phyloP scores from a whole-genome alignment of 306 rosid species.

The Coriaria nepalensis region DNA sequence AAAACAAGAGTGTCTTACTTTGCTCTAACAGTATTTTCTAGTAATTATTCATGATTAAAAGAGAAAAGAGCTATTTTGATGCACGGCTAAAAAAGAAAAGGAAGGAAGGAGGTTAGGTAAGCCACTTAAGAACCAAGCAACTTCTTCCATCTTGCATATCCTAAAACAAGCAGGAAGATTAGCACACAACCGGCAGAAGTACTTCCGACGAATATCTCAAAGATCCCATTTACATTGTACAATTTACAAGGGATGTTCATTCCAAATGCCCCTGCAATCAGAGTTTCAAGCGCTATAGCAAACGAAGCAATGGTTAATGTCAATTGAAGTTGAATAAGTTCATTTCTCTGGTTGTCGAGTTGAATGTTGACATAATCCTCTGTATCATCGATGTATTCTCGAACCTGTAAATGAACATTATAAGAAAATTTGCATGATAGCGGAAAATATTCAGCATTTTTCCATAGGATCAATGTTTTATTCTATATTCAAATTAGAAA shows the following conservation, averaged over 20 bases:
- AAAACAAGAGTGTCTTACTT: too few relatives aligned
- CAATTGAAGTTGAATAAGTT: conserved; percentile 95
- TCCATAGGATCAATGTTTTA: too few relatives aligned
- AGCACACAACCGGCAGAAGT: conserved; percentile 26
- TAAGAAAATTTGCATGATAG: conserved; percentile 4
- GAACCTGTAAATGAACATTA: conserved; percentile 41
- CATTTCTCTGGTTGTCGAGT: conserved; percentile 92
- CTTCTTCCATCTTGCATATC: conserved; percentile 91
- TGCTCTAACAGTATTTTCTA: too few relatives aligned
- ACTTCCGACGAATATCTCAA: conserved; percentile 36
- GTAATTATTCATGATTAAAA: too few relatives aligned
- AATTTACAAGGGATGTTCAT: conserved; percentile 75
- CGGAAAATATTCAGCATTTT: too few relatives aligned
- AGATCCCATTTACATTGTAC: conserved; percentile 18
- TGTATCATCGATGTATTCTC: conserved; percentile 93
- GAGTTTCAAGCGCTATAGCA: conserved; percentile 61
- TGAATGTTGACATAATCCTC: conserved; percentile 95
- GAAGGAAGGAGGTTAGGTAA: not conserved
- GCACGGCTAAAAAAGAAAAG: not conserved
- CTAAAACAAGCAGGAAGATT: conserved; percentile 52
- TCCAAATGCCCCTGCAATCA: conserved; percentile 62
- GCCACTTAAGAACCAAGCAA: conserved; percentile 56
- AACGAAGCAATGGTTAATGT: conserved; percentile 83
- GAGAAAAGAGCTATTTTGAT: too few relatives aligned
- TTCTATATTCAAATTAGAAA: too few relatives aligned